Conservation (phyloP, 129 eudicot species). For the Flaveria trinervia region DNA sequence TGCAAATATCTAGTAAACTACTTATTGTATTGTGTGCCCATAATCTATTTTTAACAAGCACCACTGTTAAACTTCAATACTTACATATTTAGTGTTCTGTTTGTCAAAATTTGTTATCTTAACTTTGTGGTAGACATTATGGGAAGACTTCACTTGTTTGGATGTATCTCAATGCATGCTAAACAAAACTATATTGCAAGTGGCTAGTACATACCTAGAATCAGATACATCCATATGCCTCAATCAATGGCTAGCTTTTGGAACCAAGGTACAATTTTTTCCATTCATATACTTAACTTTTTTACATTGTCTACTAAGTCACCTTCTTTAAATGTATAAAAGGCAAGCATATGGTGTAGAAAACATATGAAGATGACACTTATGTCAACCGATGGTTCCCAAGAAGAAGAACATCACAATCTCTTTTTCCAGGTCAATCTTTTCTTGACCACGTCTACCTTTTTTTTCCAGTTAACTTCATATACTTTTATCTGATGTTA, state of each 20-base stretch:
- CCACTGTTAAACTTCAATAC: not conserved
- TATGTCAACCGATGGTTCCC: conserved; percentile 80
- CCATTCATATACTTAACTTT: not conserved
- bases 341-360: conserved; percentile 84
- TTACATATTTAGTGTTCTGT: conserved; percentile 1
- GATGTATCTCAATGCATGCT: conserved; percentile 85
- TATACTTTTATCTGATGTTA: not conserved
- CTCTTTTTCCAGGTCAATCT: conserved; percentile 65
- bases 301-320: not conserved
- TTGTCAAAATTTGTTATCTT: conserved; percentile 36
- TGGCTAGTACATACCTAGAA: conserved; percentile 66
- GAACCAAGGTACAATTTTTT: conserved; percentile 50
- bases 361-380: conserved; percentile 95
- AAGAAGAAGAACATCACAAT: conserved; percentile 73
- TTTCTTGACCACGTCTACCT: not conserved
- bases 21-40: not conserved
- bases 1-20: not conserved
- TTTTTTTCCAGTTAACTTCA: not conserved
- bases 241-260: conserved; percentile 56
- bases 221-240: conserved; percentile 52
- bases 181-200: conserved; percentile 78
- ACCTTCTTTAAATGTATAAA: conserved; percentile 8
- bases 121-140: conserved; percentile 58
- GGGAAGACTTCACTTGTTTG: conserved; percentile 97
- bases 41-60: conserved; percentile 5